phyloP scores from a whole-genome alignment of 129 eudicot species.

The Flaveria robusta region DNA sequence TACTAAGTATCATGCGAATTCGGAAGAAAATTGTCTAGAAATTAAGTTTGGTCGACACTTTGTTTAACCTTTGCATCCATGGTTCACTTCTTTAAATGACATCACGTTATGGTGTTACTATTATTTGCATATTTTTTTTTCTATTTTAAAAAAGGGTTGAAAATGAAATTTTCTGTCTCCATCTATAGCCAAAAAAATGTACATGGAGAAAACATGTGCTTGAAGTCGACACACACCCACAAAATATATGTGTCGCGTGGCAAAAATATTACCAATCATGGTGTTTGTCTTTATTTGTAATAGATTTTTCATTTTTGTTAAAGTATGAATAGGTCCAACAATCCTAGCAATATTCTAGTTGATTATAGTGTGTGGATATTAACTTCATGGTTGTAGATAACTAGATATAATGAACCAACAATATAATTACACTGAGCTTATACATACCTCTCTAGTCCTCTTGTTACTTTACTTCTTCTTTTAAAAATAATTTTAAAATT shows the following conservation, averaged over 20 bases:
- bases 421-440: too few relatives aligned
- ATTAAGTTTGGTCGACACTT: too few relatives aligned
- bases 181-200: not conserved
- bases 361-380: not conserved
- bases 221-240: conserved; percentile 26
- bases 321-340: not conserved
- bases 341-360: not conserved
- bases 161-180: conserved; percentile 14
- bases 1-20: too few relatives aligned
- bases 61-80: too few relatives aligned
- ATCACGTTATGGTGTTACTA: not conserved
- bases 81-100: too few relatives aligned
- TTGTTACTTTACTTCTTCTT: too few relatives aligned
- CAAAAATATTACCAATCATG: conserved; percentile 21
- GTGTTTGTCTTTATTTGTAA: not conserved
- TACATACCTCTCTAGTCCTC: too few relatives aligned
- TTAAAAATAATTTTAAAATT: too few relatives aligned
- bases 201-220: not conserved
- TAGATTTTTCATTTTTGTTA: not conserved
- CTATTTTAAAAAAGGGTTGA: not conserved
- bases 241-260: conserved; percentile 10
- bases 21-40: too few relatives aligned
- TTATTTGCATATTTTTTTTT: not conserved
- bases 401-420: not conserved
- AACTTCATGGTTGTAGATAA: not conserved